phyloP scores from a whole-genome alignment of 352 stramenopile genomes.

The Phytopythium litorale region DNA sequence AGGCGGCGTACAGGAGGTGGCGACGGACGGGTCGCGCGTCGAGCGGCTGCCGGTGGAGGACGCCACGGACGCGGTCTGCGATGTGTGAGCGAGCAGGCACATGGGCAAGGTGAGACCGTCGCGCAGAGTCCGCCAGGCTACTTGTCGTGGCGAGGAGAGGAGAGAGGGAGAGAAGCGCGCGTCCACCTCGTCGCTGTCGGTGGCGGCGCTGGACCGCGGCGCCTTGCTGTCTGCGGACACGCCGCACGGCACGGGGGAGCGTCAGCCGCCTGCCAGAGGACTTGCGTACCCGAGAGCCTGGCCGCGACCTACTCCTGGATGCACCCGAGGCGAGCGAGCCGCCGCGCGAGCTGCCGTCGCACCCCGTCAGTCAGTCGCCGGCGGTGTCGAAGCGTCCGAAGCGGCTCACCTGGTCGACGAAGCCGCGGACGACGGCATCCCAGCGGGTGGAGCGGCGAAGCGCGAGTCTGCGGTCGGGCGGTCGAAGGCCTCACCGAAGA shows the following conservation, averaged over 20 bases:
- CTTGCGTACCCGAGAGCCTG: too few species aligned
- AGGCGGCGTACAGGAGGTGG: conserved; percentile 32
- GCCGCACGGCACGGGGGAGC: neutral
- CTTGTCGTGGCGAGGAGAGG: neutral
- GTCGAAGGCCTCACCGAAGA: neutral
- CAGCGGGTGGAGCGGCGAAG: neutral
- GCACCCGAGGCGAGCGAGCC: neutral
- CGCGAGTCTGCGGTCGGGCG: neutral
- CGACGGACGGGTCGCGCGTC: conserved; percentile 13
- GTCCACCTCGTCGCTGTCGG: conserved; percentile 1
- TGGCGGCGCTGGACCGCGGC: neutral
- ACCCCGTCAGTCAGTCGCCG: neutral
- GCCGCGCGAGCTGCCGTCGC: neutral
- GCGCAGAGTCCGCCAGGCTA: neutral
- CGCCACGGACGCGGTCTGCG: conserved; percentile 1
- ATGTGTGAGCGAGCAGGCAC: neutral
- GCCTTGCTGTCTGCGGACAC: neutral
- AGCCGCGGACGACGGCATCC: conserved; percentile 3
- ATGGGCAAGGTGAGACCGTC: neutral
- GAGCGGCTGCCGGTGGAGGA: neutral
- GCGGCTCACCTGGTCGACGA: neutral
- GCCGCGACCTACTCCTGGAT: neutral
- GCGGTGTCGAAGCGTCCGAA: neutral
- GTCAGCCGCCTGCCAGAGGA: neutral
- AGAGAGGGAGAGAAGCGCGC: too few species aligned